These are phyloP conservation scores for Puya raimondii DNA, from an alignment of 176 grass and related monocot species.

Conservation along the genomic window DNA sequence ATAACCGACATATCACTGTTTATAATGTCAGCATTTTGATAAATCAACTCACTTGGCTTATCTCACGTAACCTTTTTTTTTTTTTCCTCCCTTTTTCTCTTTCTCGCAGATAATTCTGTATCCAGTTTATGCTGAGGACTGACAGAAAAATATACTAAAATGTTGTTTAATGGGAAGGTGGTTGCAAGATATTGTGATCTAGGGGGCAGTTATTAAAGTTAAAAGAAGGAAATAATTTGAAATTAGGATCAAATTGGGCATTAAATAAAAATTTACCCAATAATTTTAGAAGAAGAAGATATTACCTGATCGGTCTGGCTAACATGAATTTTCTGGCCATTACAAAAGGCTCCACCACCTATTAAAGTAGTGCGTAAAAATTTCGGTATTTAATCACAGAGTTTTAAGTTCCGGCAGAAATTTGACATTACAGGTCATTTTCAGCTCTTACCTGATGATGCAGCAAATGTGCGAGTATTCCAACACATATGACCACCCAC, in stretches of 20 bases:
- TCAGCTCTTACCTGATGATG: conserved; percentile 57
- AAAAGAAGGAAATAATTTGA: no score
- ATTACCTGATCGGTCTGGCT: conserved; percentile 80
- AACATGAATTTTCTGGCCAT: conserved; percentile 89
- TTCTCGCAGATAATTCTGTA: no score
- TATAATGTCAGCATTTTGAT: no score
- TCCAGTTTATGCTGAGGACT: no score
- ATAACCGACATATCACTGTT: no score
- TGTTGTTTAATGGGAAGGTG: not conserved
- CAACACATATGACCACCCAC: conserved; percentile 93
- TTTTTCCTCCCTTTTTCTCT: no score
- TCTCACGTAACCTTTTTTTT: no score
- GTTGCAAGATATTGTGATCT: not conserved
- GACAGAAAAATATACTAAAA: no score
- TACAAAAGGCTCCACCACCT: conserved; percentile 93
- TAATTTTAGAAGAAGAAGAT: conserved; percentile 13
- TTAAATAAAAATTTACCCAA: no score
- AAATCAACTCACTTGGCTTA: no score
- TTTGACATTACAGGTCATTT: conserved; percentile 2
- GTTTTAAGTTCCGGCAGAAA: not conserved
- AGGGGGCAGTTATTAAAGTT: no score
- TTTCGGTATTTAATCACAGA: conserved; percentile 1
- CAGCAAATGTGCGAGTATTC: conserved; percentile 78
- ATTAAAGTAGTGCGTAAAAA: conserved; percentile 23
- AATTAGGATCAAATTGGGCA: no score